Evolutionary conservation across 2,329 filamentous ascomycete species (phyloP).

Genomic region (Aspergillus sp.): DNA sequence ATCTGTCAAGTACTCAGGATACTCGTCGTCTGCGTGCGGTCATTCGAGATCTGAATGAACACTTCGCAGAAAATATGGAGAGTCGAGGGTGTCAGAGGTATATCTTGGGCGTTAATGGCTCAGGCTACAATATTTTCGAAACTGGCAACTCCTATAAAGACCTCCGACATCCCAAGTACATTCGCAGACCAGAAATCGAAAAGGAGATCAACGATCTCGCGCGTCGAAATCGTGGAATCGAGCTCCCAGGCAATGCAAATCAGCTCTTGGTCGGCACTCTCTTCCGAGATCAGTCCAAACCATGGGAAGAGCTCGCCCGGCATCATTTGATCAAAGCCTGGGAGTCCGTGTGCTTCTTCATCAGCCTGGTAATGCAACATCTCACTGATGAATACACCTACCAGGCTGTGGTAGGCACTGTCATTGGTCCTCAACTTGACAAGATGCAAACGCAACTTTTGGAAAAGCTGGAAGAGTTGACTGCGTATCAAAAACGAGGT

Average conservation of each 20-base stretch:
- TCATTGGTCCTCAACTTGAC: constrained; percentile 21
- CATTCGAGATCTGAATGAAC: constrained; percentile 19
- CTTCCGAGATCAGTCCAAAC: constrained; percentile 29
- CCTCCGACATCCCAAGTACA: constrained; percentile 4
- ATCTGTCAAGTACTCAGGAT: constrained; percentile 11
- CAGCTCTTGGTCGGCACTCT: constrained; percentile 26
- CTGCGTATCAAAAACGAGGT: constrained; percentile 12
- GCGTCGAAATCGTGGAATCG: constrained; percentile 23
- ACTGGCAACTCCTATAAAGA: constrained; percentile 7
- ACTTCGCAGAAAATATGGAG: constrained; percentile 22
- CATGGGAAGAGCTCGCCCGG: constrained; percentile 27
- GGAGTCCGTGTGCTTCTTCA: constrained; percentile 14
- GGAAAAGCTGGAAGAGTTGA: constrained; percentile 20
- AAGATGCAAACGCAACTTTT: constrained; percentile 10
- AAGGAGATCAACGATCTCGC: constrained; percentile 22
- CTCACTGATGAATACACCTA: constrained; percentile 19
- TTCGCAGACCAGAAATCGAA: constrained; percentile 3
- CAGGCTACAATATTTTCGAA: constrained; percentile 5
- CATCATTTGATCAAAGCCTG: constrained; percentile 21
- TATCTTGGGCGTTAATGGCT: too few species aligned
- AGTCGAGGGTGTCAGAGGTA: constrained; percentile 11
- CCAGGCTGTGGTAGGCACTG: constrained; percentile 7
- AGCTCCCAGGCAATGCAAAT: constrained; percentile 31
- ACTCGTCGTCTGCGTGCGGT: constrained; percentile 23
- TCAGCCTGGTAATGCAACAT: constrained; percentile 17